These are phyloP conservation scores for Vitis rupestris DNA, from an alignment of 164 flowering plant species.

Conservation along the genomic window DNA sequence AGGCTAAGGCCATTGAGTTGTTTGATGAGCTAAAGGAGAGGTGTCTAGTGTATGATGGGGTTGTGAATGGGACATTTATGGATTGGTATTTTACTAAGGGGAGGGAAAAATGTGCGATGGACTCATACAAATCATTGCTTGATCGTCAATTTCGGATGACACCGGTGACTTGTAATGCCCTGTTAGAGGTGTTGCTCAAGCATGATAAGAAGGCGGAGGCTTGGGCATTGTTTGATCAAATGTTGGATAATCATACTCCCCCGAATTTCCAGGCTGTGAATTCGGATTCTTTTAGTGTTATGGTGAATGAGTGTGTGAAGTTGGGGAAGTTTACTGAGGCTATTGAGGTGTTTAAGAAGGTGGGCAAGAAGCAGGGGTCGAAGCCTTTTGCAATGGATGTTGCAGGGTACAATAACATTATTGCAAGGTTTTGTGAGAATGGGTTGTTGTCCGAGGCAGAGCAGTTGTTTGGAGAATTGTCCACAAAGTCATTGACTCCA, in stretches of 20 bases:
- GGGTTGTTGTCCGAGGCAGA: constrained; percentile 70
- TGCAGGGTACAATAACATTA: constrained; percentile 65
- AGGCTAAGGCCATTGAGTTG: constrained; percentile 66
- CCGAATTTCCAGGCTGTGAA: constrained; percentile 68
- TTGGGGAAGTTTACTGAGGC: constrained; percentile 53
- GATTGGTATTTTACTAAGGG: constrained; percentile 70
- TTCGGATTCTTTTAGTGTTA: constrained; percentile 60
- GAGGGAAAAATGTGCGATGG: constrained; percentile 74
- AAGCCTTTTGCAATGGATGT: constrained; percentile 76
- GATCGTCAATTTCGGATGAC: constrained; percentile 59
- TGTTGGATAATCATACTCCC: constrained; percentile 73
- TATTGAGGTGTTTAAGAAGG: constrained; percentile 45
- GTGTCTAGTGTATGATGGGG: constrained; percentile 79
- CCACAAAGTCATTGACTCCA: constrained; percentile 41
- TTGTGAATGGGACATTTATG: constrained; percentile 73
- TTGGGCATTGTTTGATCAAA: constrained; percentile 53
- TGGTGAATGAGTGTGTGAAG: constrained; percentile 72
- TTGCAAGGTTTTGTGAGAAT: constrained; percentile 55
- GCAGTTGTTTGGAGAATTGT: constrained; percentile 45
- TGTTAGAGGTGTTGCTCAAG: constrained; percentile 64
- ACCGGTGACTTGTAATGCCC: constrained; percentile 73
- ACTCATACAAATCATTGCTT: constrained; percentile 47
- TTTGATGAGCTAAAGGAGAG: constrained; percentile 76
- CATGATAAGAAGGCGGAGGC: constrained; percentile 61
- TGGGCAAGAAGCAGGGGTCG: constrained; percentile 48